phyloP scores from a whole-genome alignment of 768 basidiomycete genomes.

The Termitomyces sp. region DNA sequence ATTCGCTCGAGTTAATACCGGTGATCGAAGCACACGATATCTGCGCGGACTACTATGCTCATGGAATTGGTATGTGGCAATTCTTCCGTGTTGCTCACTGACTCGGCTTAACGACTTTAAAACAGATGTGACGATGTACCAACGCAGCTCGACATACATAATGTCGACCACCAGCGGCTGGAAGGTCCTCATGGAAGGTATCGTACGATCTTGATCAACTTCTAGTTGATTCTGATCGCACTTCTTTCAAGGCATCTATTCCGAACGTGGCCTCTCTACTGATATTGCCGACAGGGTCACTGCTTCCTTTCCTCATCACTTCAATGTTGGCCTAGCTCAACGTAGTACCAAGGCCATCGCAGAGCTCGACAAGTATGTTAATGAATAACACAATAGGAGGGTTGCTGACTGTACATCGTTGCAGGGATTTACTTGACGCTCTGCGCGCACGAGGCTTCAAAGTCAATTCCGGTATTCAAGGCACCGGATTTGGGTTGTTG shows the following conservation, averaged over 20 bases:
- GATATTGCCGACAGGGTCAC: constrained; percentile 45
- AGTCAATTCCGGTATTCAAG: constrained; percentile 42
- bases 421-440: constrained; percentile 37
- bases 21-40: constrained; percentile 35
- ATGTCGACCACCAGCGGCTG: constrained; percentile 16
- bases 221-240: neutral
- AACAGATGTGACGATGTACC: constrained; percentile 52
- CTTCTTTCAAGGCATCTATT: constrained; percentile 29
- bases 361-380: constrained; percentile 46
- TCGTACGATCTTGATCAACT: neutral
- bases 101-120: no score
- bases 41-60: constrained; percentile 32
- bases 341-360: constrained; percentile 36
- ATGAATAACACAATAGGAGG: neutral
- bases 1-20: constrained; percentile 5
- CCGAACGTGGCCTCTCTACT: constrained; percentile 40
- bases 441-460: constrained; percentile 55
- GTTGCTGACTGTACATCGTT: neutral
- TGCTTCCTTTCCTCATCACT: constrained; percentile 39
- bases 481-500: constrained; percentile 42
- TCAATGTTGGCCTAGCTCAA: constrained; percentile 22
- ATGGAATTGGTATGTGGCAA: constrained; percentile 32
- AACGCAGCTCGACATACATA: constrained; percentile 38
- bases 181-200: constrained; percentile 20
- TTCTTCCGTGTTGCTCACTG: no score